A percentile compares a stretch with the other conserved stretches of the same genome.
Conservation (phyloP, 306 rosid species). For the Trichosanthes cucumerina region DNA sequence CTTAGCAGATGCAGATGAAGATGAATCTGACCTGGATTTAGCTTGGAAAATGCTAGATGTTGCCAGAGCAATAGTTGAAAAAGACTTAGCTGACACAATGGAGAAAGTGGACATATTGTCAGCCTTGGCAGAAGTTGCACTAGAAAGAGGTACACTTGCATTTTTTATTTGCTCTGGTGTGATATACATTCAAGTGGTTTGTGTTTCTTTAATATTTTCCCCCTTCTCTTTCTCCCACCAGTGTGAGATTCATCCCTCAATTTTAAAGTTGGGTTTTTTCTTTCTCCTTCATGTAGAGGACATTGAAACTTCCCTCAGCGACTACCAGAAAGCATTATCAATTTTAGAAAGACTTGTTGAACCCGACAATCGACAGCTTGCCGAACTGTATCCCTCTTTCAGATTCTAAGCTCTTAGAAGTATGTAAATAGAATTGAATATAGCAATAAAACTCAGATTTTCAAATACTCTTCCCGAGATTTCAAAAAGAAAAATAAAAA, state of each 20-base stretch:
- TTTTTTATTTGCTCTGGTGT: neutral
- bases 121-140: conserved; percentile 82
- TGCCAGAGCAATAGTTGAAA: conserved; percentile 92
- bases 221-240: neutral
- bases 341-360: conserved; percentile 74
- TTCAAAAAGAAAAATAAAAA: neutral
- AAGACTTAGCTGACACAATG: conserved; percentile 58
- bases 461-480: neutral
- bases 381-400: conserved; percentile 80
- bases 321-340: conserved; percentile 76
- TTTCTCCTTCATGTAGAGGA: conserved; percentile 58
- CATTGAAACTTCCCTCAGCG: conserved; percentile 76
- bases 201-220: neutral
- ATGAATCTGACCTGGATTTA: conserved; percentile 84
- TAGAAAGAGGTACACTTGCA: conserved; percentile 64
- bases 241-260: neutral
- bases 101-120: conserved; percentile 89
- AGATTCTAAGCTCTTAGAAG: neutral
- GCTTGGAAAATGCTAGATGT: conserved; percentile 99
- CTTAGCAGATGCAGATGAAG: conserved; percentile 80
- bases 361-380: conserved; percentile 71
- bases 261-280: neutral
- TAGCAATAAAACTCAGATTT: neutral
- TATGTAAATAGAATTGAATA: neutral
- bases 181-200: neutral